A percentile compares a stretch with the other conserved stretches of the same genome.
Conservation (phyloP, 768 basidiomycete species). For the Roridomyces roridus region DNA sequence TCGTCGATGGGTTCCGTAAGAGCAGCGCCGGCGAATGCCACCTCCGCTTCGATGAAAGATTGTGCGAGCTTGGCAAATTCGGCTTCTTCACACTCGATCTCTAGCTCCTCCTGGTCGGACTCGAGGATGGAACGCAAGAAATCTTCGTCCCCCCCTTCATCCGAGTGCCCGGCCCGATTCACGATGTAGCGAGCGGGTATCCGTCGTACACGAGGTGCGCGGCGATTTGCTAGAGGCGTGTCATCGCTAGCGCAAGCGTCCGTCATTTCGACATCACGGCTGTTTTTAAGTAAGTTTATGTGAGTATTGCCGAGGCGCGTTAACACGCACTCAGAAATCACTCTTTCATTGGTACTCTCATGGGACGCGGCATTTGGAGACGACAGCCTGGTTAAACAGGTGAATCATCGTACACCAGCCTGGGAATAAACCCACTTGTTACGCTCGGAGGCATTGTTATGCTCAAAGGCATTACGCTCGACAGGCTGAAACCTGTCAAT, state of each 20-base stretch:
- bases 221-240: conserved; percentile 1
- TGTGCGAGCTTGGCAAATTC: conserved; percentile 4
- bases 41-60: conserved; percentile 8
- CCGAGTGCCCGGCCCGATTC: conserved; percentile 2
- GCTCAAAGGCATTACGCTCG: conserved; percentile 3
- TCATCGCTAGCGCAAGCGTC: background rate
- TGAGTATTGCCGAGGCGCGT: too few relatives aligned
- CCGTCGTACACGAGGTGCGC: conserved; percentile 1
- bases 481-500: background rate
- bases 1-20: conserved; percentile 21
- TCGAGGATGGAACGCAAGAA: conserved; percentile 8
- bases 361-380: too few relatives aligned
- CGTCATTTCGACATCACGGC: conserved; percentile 4
- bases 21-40: conserved; percentile 2
- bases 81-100: background rate
- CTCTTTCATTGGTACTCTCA: too few relatives aligned
- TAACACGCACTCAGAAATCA: background rate
- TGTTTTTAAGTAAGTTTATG: too few relatives aligned
- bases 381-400: too few relatives aligned
- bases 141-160: conserved; percentile 18
- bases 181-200: conserved; percentile 2
- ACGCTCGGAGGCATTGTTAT: background rate
- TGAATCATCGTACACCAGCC: too few relatives aligned
- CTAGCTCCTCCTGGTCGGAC: conserved; percentile 1
- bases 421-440: too few relatives aligned